A percentile compares a stretch with the other conserved stretches of the same genome.
Evolutionary conservation across 495 filamentous ascomycete genomes (phyloP).

Genomic region (Parathielavia hyrcaniae): DNA sequence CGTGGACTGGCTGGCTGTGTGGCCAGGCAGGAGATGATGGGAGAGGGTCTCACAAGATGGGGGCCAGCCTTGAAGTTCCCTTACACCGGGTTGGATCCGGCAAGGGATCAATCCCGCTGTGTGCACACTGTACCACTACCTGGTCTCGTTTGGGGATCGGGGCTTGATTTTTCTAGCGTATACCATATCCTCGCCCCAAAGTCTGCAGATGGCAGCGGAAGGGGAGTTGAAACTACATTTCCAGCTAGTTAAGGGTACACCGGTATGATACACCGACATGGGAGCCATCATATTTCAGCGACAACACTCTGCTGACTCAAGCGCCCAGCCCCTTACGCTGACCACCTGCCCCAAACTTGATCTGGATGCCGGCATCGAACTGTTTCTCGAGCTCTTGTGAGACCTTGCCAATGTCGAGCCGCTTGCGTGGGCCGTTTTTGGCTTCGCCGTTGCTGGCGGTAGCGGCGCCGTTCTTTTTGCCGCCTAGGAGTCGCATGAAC

Average conservation of each 20-base stretch:
- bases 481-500: slow-evolving; percentile 53
- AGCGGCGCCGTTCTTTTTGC: slow-evolving; percentile 33
- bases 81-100: neutral
- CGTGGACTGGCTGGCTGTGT: neutral
- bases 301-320: slow-evolving; percentile 18
- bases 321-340: slow-evolving; percentile 52
- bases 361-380: slow-evolving; percentile 51
- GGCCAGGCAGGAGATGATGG: neutral
- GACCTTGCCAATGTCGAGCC: slow-evolving; percentile 36
- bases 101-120: neutral
- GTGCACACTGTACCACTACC: slow-evolving; percentile 2
- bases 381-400: slow-evolving; percentile 54
- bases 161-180: slow-evolving; percentile 8
- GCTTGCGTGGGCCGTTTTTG: slow-evolving; percentile 20
- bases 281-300: neutral
- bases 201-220: neutral
- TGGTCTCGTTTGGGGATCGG: neutral
- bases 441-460: slow-evolving; percentile 13
- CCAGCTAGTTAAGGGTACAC: neutral
- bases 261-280: neutral
- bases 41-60: neutral
- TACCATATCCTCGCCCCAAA: slow-evolving; percentile 6
- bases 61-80: neutral
- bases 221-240: neutral
- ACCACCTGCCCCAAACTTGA: slow-evolving; percentile 49